Conservation (phyloP, 2,329 filamentous ascomycete species). For the Fusarium sp. region DNA sequence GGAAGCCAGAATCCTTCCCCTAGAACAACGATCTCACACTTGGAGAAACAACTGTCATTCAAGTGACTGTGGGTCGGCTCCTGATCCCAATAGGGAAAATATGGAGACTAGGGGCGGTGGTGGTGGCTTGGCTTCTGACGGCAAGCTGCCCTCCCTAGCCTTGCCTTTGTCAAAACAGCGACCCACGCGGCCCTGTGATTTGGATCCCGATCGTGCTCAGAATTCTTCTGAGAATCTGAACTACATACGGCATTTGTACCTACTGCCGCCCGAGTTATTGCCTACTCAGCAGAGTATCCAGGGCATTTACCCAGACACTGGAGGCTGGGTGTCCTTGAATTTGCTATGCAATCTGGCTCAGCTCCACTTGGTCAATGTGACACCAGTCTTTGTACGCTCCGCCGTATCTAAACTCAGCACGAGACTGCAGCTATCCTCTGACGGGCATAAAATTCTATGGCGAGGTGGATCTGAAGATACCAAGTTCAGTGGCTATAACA, state of each 20-base stretch:
- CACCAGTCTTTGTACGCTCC: constrained; percentile 78
- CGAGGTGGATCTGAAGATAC: constrained; percentile 74
- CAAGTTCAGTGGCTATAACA: constrained; percentile 65
- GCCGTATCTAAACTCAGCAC: constrained; percentile 76
- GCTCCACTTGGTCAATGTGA: constrained; percentile 86
- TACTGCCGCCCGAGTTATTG: constrained; percentile 68
- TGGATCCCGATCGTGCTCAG: constrained; percentile 81
- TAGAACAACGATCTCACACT: constrained; percentile 43
- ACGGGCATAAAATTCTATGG: constrained; percentile 85
- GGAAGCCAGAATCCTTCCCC: constrained; percentile 61
- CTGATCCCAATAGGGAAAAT: constrained; percentile 61
- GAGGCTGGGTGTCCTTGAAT: constrained; percentile 87
- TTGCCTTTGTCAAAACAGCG: constrained; percentile 71
- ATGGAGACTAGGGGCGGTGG: constrained; percentile 55
- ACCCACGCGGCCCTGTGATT: constrained; percentile 78
- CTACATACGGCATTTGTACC: constrained; percentile 81
- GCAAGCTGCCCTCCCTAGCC: constrained; percentile 56
- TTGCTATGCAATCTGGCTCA: constrained; percentile 84
- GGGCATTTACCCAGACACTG: constrained; percentile 68
- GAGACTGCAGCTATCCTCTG: constrained; percentile 80
- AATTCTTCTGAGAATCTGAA: constrained; percentile 81
- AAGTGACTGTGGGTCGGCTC: constrained; percentile 56
- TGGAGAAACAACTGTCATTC: constrained; percentile 54
- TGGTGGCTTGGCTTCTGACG: constrained; percentile 46
- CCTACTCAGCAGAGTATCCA: constrained; percentile 52